Base-by-base conservation (phyloP, 345 rosid genomes). In the Brassica carinata region DNA sequence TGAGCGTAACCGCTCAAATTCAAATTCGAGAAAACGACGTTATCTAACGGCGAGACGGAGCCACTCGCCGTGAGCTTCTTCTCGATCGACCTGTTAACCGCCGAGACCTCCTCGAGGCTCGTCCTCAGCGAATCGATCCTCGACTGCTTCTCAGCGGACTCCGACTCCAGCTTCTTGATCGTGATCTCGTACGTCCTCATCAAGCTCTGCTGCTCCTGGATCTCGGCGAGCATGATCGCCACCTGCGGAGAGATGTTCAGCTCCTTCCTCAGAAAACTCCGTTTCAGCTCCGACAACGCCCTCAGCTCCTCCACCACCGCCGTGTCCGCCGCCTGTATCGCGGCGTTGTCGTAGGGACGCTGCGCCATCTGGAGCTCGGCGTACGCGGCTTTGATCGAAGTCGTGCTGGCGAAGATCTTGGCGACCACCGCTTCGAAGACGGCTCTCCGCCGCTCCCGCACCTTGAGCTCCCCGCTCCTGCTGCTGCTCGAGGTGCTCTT, bases 321-420 rank as follows among this genome's bases (percentile, higher is more conserved):
- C 51, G 89, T 91, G 77, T 96, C 99, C 4, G 98, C 93, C 14
- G 82, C 85, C 17, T 93, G 97, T 59, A 96, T 90, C 3, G 96
- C 94, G 4, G 79, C 91, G 68, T 89, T 83, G 79, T 83, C 82
- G 84, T 96, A 96, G 7, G 99, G 99, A 72, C 85, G 81, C 80
- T 96, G 98, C 8, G 97, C 99, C 85, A 91, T 84, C 79, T 96
- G 99, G 14, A 96, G 87, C 94, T 96, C 98, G 0, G 96, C 97
- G 70, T 93, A 96, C 3, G 97, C 90, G 2, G 98, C 99, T 83
- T 96, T 96, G 55, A 96, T 91, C 11, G 98, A 59, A 8, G 98
- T 91, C 15, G 86, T 80, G 5, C 89, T 82, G 0, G 99, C 98
- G 75, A 96, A 96, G 13, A 93, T 86, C 88, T 89, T 90, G 0